A percentile compares a stretch with the other conserved stretches of the same genome.
Conservation (phyloP, 2,329 filamentous ascomycete genomes). For the Escovopsis sp. region DNA sequence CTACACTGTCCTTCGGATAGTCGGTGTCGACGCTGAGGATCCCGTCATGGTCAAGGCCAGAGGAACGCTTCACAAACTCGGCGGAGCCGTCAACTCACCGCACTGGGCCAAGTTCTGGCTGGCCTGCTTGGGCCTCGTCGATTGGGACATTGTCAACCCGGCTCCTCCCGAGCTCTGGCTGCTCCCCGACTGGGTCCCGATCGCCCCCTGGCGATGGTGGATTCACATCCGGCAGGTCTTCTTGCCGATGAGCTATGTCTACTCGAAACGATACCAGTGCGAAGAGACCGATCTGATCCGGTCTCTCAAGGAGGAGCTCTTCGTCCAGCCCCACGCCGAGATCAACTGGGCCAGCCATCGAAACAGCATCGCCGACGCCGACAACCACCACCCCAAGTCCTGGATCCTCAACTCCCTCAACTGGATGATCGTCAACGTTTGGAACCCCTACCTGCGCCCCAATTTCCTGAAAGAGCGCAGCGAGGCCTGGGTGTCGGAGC, state of each 20-base stretch:
- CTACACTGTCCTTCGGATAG: slow-evolving; percentile 64
- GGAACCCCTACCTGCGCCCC: slow-evolving; percentile 61
- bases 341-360: slow-evolving; percentile 68
- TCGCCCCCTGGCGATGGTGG: slow-evolving; percentile 93
- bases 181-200: slow-evolving; percentile 76
- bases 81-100: slow-evolving; percentile 68
- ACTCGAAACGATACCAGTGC: slow-evolving; percentile 67
- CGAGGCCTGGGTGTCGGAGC: slow-evolving; percentile 66
- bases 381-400: slow-evolving; percentile 90
- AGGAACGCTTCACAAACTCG: slow-evolving; percentile 66
- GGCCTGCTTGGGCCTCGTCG: slow-evolving; percentile 62
- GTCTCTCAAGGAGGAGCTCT: slow-evolving; percentile 65
- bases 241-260: slow-evolving; percentile 79
- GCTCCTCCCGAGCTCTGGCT: slow-evolving; percentile 90
- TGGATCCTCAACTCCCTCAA: slow-evolving; percentile 69
- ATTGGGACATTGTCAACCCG: slow-evolving; percentile 91
- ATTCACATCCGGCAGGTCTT: slow-evolving; percentile 98
- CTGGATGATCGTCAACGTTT: slow-evolving; percentile 65
- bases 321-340: slow-evolving; percentile 59
- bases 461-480: slow-evolving; percentile 52
- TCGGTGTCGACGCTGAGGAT: slow-evolving; percentile 75
- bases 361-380: slow-evolving; percentile 63
- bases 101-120: slow-evolving; percentile 99
- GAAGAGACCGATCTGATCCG: slow-evolving; percentile 61
- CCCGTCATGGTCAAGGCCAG: slow-evolving; percentile 76